Base-by-base conservation (phyloP, 2,329 filamentous ascomycete species). In the Pseudogymnoascus pannorum region DNA sequence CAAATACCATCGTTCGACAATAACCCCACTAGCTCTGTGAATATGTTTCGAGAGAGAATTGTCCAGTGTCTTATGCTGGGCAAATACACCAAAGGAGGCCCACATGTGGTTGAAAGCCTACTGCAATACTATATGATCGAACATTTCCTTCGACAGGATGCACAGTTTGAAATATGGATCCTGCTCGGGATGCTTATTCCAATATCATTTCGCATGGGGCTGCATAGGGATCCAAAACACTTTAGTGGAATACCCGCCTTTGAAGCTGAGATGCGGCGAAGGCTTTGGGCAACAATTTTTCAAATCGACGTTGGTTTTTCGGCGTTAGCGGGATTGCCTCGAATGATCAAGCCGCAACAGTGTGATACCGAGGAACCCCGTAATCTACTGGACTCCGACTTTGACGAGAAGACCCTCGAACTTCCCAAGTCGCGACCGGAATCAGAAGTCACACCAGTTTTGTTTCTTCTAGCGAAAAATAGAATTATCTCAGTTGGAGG, bases 271-370 rank as follows among this genome's bases (percentile, higher is more conserved):
- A 92, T 89, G 84, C 79, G 86, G 65, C 78, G 86, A 35, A 77
- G 86, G 63, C 79, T 83, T 4, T 89, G 86, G 90, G 83, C 86
- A 6, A 79, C 90, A 59, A 80, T 94, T 38, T 81, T 88, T 60
- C 87, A 89, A 75, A 80, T 83, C 26, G 90, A 94, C 71, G 79
- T 90, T 9, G 79, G 92, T 61, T 91, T 92, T 69, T 93, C 90
- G 0, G 88, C 90, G 64, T 88, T 91, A 69, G 78, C 83, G 64
- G 81, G 81, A 12, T 66, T 83, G 22, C 79, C 79, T 20, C 75
- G 76, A 4, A 91, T 92, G 81, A 86, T 92, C 24, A 83, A 88
- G 64, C 81, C 87, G 11, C 80, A 87, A 57, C 87, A 92, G 69
- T 91, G 86, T 61, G 91, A 94, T 68, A 87, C 89, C 0, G 81